Evolutionary conservation across 495 filamentous ascomycete genomes (phyloP), one percentile per base, ranked within the genome.

Genomic region (Xylaria flabelliformis): DNA sequence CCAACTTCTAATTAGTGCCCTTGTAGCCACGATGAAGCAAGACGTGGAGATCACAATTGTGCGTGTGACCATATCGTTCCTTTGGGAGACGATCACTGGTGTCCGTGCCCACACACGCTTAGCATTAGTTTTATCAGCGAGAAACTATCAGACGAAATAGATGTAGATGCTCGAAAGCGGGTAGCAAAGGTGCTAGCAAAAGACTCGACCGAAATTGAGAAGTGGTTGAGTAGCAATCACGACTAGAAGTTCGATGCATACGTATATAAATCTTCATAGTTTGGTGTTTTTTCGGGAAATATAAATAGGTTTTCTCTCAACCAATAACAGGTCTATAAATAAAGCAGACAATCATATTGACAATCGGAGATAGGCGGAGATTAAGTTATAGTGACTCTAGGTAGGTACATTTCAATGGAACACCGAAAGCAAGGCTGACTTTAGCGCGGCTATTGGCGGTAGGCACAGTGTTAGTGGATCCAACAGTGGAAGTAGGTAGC

Each of bases 391-490:
- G 36, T 13, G 3, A 29, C 12, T 17, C n/a, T n/a, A n/a, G n/a
- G n/a, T n/a, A n/a, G n/a, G n/a, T n/a, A 53, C 64, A n/a, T 50
- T 36, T 36, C 41, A 50, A 70, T 34, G 67, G 2, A 29, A 56
- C 21, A 44, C 36, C 13, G 12, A 44, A 48, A 19, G 62, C 70
- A 51, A 72, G 70, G 70, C 70, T 72, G 70, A 59, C 51, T 32
- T 61, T 61, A 61, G 58, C 17, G 32, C 46, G 17, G n/a, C 44
- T 46, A 64, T 55, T 64, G 59, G 69, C 44, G 13, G 29, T 51
- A 24, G 15, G 41, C 17, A 13, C 46, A 42, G 19, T 17, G 53
- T 44, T 15, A 34, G 63, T 67, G 70, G 70, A 50, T 48, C 53
- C 53, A 3, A 29, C 36, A 13, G n/a, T 8, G 8, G 62, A 48